Base-by-base conservation (phyloP, 345 rosid species). In the Pugionium cornutum region DNA sequence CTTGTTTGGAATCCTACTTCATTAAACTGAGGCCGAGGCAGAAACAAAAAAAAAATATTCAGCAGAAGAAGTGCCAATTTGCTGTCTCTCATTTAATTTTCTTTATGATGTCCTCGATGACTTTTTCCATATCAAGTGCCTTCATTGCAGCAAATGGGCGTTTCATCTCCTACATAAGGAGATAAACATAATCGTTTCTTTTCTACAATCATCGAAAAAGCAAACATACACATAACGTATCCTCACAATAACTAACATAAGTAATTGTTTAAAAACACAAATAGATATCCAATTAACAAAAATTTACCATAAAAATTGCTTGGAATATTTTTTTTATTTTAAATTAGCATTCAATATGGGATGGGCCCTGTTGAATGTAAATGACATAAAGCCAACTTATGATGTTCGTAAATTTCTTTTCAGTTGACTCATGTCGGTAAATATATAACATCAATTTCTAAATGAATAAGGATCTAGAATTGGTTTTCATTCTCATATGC, bases 101-200 rank as follows among this genome's bases (percentile, higher is more conserved):
- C 65, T 81, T 61, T 2, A 83, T 66, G 42, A 88, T 76, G 45
- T 80, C 86, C 2, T 80, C 67, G 30, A 83, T 76, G 49, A 88
- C 91, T 65, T 77, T 11, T 26, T 84, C 83, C 95, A 90, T 88
- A 70, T 85, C 79, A 40, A 94, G 89, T 0, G 77, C 84, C 84
- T 86, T 90, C 99, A 94, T 83, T 25, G 82, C 82, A 7, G 64
- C 67, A 73, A 86, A 94, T 32, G 96, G 99, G 30, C 96, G 79
- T 68, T 85, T 85, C 99, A 94, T 80, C 49, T 74, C 85, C 99
- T 90, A 37, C 41, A 37, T 37, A 37, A 37, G 41, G 4, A 39
- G 54, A 35, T 25, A 26, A 37, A 37, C 4, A 6, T 6, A 4
- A 36, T 36, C 40, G 5, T 36, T 5, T 6, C 40, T 2, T 2